Conservation (phyloP, 2,329 filamentous ascomycete species). For the Cladosporium colombiae region DNA sequence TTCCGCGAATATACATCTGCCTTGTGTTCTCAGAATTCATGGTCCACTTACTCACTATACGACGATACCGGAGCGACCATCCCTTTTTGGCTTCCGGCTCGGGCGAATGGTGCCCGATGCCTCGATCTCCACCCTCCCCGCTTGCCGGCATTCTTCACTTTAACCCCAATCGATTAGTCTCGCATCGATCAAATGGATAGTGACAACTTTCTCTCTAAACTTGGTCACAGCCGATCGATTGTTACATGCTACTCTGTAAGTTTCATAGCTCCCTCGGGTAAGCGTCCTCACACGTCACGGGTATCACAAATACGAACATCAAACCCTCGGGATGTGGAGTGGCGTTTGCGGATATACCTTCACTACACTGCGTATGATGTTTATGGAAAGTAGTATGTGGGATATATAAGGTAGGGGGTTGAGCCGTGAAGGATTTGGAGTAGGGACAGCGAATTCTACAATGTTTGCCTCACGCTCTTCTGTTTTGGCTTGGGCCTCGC, state of each 20-base stretch:
- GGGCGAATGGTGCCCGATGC: neutral
- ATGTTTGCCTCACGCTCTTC: constrained; percentile 1
- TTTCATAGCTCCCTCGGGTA: neutral
- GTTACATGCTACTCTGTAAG: constrained; percentile 11
- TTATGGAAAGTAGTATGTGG: neutral
- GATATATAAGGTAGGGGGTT: neutral
- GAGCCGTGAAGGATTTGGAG: neutral
- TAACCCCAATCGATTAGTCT: neutral
- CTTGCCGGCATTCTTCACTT: neutral
- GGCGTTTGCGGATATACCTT: neutral
- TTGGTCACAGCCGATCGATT: neutral
- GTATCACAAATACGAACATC: neutral
- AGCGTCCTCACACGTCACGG: neutral
- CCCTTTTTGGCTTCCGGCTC: neutral
- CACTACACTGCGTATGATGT: neutral
- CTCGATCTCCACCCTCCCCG: neutral
- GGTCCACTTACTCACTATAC: no score
- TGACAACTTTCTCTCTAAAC: neutral
- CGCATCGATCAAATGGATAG: neutral
- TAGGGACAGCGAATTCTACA: neutral
- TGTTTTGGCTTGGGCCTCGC: neutral
- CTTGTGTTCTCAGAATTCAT: no score
- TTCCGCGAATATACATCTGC: no score
- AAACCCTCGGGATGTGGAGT: constrained; percentile 6
- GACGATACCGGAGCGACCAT: neutral